Conservation (phyloP, 768 basidiomycete genomes). For the Pisolithus tinctorius region DNA sequence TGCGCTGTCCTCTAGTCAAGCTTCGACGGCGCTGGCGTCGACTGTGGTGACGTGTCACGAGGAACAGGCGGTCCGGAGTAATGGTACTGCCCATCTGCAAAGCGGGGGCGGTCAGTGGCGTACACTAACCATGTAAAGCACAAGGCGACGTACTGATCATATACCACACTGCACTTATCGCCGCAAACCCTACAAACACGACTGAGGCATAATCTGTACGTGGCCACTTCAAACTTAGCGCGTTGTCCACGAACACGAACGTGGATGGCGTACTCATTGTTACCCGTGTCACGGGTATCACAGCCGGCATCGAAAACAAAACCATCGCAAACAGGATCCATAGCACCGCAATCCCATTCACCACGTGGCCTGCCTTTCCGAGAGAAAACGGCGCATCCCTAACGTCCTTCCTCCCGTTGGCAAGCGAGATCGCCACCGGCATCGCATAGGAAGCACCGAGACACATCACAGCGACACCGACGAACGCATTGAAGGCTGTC, state of each 20-base stretch:
- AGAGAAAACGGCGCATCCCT: constrained; percentile 44
- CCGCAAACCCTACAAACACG: constrained; percentile 57
- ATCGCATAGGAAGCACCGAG: constrained; percentile 58
- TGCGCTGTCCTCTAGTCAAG: neutral
- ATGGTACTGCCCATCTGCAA: constrained; percentile 35
- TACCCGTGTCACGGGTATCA: constrained; percentile 44
- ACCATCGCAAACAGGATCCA: constrained; percentile 60
- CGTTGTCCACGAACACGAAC: neutral
- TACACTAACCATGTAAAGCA: neutral
- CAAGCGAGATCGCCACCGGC: constrained; percentile 50
- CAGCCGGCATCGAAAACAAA: constrained; percentile 63
- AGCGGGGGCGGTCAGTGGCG: neutral
- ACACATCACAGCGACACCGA: constrained; percentile 61
- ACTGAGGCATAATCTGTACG: constrained; percentile 57
- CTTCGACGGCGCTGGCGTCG: constrained; percentile 6
- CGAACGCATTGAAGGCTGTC: constrained; percentile 63
- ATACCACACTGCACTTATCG: constrained; percentile 58
- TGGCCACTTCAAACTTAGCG: neutral
- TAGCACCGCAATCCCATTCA: constrained; percentile 48
- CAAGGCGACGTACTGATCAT: constrained; percentile 37
- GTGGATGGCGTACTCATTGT: constrained; percentile 40
- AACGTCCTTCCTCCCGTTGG: constrained; percentile 37
- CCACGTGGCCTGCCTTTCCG: constrained; percentile 36
- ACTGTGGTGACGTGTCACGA: constrained; percentile 4
- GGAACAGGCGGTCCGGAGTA: constrained; percentile 38